Conservation (phyloP, 2,329 filamentous ascomycete species). For the Monosporascus sp. region DNA sequence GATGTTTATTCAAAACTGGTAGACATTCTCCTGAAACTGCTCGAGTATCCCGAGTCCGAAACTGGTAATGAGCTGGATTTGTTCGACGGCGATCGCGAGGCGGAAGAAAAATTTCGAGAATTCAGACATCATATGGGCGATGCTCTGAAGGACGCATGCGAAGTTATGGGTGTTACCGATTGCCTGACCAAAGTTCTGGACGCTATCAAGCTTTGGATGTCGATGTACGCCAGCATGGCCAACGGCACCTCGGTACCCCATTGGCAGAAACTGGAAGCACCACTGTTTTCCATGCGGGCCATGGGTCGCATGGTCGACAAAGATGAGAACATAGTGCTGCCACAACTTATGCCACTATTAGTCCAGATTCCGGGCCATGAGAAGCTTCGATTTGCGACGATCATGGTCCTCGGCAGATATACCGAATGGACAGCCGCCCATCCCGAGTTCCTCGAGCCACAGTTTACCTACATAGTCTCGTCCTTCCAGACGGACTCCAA, state of each 20-base stretch:
- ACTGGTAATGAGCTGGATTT: slow-evolving; percentile 71
- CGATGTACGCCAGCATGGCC: slow-evolving; percentile 71
- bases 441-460: slow-evolving; percentile 83
- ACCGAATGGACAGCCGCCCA: slow-evolving; percentile 97
- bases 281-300: slow-evolving; percentile 89
- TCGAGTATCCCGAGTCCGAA: slow-evolving; percentile 79
- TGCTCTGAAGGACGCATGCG: slow-evolving; percentile 92
- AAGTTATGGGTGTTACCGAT: slow-evolving; percentile 89
- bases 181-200: slow-evolving; percentile 86
- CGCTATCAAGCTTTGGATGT: slow-evolving; percentile 83
- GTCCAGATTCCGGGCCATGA: slow-evolving; percentile 93
- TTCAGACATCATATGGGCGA: slow-evolving; percentile 98
- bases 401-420: slow-evolving; percentile 94
- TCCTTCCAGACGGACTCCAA: slow-evolving; percentile 85
- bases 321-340: slow-evolving; percentile 80
- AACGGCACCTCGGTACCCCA: slow-evolving; percentile 73
- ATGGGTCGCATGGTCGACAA: slow-evolving; percentile 95
- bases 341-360: slow-evolving; percentile 86
- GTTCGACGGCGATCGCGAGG: slow-evolving; percentile 92
- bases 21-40: slow-evolving; percentile 84
- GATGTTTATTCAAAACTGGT: slow-evolving; percentile 86
- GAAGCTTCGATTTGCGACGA: slow-evolving; percentile 96
- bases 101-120: slow-evolving; percentile 94
- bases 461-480: slow-evolving; percentile 92
- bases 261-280: slow-evolving; percentile 95